These are phyloP conservation scores for Aspergillus egyptiacus DNA, from an alignment of 495 filamentous ascomycete genomes.

Conservation along the genomic window DNA sequence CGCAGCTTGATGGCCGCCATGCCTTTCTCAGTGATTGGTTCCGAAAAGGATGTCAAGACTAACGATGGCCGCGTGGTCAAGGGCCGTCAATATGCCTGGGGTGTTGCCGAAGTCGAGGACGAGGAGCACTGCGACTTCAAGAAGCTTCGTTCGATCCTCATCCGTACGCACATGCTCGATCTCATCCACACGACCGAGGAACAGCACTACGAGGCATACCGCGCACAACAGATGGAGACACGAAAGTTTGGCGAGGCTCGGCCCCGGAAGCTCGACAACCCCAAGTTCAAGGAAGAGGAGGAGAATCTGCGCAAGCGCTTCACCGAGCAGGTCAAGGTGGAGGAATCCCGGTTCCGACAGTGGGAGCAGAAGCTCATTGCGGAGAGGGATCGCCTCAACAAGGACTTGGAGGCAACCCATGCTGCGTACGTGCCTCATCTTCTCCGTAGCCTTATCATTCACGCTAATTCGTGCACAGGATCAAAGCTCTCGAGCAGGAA, in stretches of 20 bases:
- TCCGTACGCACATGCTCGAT: slow-evolving; percentile 99
- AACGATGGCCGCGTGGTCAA: slow-evolving; percentile 92
- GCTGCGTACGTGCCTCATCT: slow-evolving; percentile 60
- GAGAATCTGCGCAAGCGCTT: slow-evolving; percentile 96
- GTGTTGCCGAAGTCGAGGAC: slow-evolving; percentile 98
- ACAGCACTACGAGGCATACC: slow-evolving; percentile 97
- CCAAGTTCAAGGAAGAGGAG: slow-evolving; percentile 99
- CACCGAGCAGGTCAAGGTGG: slow-evolving; percentile 99
- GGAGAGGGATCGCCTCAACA: slow-evolving; percentile 97
- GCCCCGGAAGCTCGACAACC: slow-evolving; percentile 96
- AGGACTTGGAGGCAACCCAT: slow-evolving; percentile 95
- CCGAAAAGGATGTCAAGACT: slow-evolving; percentile 98
- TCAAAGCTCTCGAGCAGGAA: slow-evolving; percentile 92
- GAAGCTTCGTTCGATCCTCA: slow-evolving; percentile 97
- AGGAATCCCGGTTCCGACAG: slow-evolving; percentile 96
- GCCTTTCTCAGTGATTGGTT: slow-evolving; percentile 98
- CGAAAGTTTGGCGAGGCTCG: slow-evolving; percentile 97
- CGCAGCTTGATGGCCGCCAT: slow-evolving; percentile 91
- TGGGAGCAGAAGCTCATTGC: slow-evolving; percentile 99
- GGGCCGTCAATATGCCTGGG: slow-evolving; percentile 98
- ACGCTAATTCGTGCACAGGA: slow-evolving; percentile 45
- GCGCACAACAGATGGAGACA: slow-evolving; percentile 99
- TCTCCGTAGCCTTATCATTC: neutral
- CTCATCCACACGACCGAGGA: slow-evolving; percentile 99
- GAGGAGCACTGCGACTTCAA: slow-evolving; percentile 99